Evolutionary conservation across 495 filamentous ascomycete species (phyloP).

Genomic region (Jackrogersella multiformis): DNA sequence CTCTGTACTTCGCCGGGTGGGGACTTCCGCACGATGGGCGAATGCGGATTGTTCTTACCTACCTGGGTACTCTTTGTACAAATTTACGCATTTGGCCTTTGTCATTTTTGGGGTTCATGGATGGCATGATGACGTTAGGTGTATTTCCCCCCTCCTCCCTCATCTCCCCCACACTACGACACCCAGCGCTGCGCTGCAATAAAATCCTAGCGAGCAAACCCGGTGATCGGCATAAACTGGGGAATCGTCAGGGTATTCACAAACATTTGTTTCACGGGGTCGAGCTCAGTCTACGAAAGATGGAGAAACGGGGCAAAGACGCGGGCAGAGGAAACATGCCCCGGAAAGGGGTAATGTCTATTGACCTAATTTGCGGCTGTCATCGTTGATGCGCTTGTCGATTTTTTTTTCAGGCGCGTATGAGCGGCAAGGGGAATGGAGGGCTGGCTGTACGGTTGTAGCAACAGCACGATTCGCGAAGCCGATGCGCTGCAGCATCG

Average conservation of each 20-base stretch:
- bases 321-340: background rate
- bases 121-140: conserved; percentile 29
- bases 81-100: conserved; percentile 26
- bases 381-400: background rate
- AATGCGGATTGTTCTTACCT: background rate
- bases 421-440: background rate
- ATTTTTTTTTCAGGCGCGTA: background rate
- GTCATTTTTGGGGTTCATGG: conserved; percentile 23
- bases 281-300: background rate
- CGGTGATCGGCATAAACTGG: conserved; percentile 20
- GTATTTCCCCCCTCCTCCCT: conserved; percentile 2
- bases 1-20: background rate
- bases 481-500: conserved; percentile 11
- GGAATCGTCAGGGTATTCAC: background rate
- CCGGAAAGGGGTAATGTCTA: conserved; percentile 13
- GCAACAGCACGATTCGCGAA: conserved; percentile 24
- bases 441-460: conserved; percentile 15
- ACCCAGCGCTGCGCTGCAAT: background rate
- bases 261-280: conserved; percentile 1
- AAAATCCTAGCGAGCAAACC: conserved; percentile 5
- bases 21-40: background rate
- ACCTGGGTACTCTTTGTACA: conserved; percentile 15
- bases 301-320: background rate
- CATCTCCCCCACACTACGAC: conserved; percentile 19
- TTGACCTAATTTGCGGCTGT: conserved; percentile 15